Conservation (phyloP, 805 yeast species). For the Teunomyces aglyptinius region DNA sequence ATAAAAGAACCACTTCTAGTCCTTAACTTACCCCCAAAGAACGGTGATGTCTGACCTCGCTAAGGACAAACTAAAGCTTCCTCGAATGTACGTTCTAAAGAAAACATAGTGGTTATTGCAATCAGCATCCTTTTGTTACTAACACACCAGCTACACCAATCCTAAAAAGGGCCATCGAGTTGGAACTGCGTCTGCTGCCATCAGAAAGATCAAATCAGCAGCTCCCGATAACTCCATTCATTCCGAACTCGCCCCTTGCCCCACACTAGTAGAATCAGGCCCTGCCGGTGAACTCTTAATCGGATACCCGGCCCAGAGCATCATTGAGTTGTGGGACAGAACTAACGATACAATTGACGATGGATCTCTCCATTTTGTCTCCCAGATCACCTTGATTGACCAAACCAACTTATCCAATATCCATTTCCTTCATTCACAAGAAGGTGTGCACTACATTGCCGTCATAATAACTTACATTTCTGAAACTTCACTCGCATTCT, state of each 20-base stretch:
- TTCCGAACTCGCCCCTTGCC: not conserved
- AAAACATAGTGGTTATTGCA: not conserved
- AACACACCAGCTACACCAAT: constrained; percentile 25
- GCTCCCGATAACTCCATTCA: not conserved
- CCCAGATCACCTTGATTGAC: constrained; percentile 4
- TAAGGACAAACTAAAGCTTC: constrained; percentile 21
- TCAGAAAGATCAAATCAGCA: constrained; percentile 41
- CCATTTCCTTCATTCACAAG: not conserved
- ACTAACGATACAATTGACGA: constrained; percentile 17
- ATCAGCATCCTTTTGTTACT: constrained; percentile 6
- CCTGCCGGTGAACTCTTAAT: constrained; percentile 33
- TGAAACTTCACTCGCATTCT: not conserved
- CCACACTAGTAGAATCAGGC: constrained; percentile 21
- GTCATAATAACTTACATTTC: not conserved
- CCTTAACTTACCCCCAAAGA: not conserved
- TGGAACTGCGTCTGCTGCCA: constrained; percentile 42
- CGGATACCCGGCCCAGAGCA: constrained; percentile 16
- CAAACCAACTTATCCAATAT: not conserved
- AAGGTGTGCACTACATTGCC: not conserved
- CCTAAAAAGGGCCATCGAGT: constrained; percentile 36
- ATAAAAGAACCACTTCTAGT: not conserved
- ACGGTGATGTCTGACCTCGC: constrained; percentile 10
- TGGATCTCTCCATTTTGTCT: constrained; percentile 21
- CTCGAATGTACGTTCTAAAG: constrained; percentile 20
- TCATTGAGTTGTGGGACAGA: constrained; percentile 39